Evolutionary conservation across 2,329 filamentous ascomycete species (phyloP), one percentile per base, ranked within the genome.

Genomic region (Botrytis byssoidea): DNA sequence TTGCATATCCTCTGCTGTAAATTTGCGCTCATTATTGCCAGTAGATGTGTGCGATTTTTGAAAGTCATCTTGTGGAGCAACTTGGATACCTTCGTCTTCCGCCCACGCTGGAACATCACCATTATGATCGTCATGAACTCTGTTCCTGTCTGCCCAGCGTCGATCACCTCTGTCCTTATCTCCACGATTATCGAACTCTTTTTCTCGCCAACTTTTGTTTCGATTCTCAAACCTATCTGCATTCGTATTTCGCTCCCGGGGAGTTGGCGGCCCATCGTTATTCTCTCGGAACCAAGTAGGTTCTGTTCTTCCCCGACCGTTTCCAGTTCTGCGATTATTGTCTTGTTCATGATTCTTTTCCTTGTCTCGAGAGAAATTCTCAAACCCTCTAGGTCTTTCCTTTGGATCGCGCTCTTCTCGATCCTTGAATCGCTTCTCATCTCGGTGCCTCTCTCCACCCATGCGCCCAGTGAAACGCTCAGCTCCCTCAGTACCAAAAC

Each of bases 1-100:
- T 83, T 97, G 92, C 82, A 98, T 97, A 77, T 98, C 95, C 80
- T 97, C 94, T 79, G 93, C 91, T 0, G 94, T 98, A 78, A 93
- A 92, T 67, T 67, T 67, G 46, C 65, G 65, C 32, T n/a, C 51
- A 51, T 40, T 55, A 16, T 55, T 67, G 25, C 46, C 65, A 55
- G 32, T 97, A 76, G 88, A 88, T 79, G 97, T 93, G 87, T 97
- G 97, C 90, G 95, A 98, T 77, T 93, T 93, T 83, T 97, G 92
- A 82, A 98, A 97, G 77, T 98, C 95, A 80, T 97, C 94, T 79
- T 93, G 91, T 0, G 94, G 97, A 78, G 93, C 92, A 8, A 87
- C 88, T 78, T 92, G 89, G 51, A 88, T 85, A 78, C 91, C 89
- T 70, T 93, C 91, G 74, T 92, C 91, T 74, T 91, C 88, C 80